Base-by-base conservation (phyloP, 23 red algal genomes). In the Agarophyton chilense region DNA sequence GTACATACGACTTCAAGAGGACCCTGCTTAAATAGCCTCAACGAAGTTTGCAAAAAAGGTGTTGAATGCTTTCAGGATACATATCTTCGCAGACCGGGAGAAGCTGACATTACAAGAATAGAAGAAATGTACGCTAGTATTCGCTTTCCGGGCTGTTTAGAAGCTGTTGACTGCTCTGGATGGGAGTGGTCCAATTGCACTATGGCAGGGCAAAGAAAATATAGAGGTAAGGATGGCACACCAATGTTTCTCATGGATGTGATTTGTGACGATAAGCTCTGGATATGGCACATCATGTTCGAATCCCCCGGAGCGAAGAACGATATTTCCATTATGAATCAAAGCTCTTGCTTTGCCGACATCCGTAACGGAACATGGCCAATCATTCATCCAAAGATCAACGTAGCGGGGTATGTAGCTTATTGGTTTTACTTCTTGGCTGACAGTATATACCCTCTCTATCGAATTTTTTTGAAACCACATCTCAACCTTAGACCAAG, bases 201-300 rank as follows among this genome's bases (percentile, higher is more conserved):
- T 36, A 52, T 78, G 10, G 85, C 43, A 8, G 33, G 16, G 72
- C 0, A 90, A 18, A 47, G 72, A n/a, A 17, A 62, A 29, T 90
- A n/a, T 50, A 78, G 18, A 19, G 72, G 86, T 6, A 78, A 68
- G 46, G 56, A 67, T 1, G 42, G 41, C n/a, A 50, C n/a, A 18
- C 72, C 72, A 6, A 66, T 25, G 14, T 0, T 61, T 19, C 34
- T 50, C 4, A 90, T 90, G 47, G 86, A 90, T 25, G 74, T 67
- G 34, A 52, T 90, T 6, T 81, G 51, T 45, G 86, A 90, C 39
- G 72, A 90, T 10, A 34, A 60, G n/a, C 40, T 90, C 7, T 57
- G 73, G 0, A 90, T 90, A 21, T 90, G 86, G 71, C 86, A 90
- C 62, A 7, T 78, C 34, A 79, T 62, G 56, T 78, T 90, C 47